Evolutionary conservation across 2,329 filamentous ascomycete genomes (phyloP).

Genomic region (Fusarium robinianum): DNA sequence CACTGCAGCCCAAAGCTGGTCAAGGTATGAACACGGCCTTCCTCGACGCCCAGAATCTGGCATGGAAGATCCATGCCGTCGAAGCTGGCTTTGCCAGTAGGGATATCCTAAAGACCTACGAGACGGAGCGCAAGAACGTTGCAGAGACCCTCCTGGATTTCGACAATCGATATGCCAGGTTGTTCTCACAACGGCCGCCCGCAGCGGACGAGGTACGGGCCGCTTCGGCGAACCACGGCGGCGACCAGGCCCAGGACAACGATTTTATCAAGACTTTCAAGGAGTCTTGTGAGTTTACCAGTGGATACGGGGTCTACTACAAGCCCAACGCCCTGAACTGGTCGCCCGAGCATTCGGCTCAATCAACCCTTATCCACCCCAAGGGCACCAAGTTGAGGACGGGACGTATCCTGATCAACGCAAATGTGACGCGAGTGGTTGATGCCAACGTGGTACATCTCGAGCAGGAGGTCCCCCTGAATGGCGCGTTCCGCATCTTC

Average conservation of each 20-base stretch:
- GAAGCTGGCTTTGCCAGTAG: constrained; percentile 80
- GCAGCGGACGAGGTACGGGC: constrained; percentile 73
- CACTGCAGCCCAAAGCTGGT: constrained; percentile 70
- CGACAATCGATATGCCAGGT: constrained; percentile 84
- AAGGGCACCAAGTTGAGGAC: constrained; percentile 68
- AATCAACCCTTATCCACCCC: constrained; percentile 71
- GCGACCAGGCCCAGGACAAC: constrained; percentile 60
- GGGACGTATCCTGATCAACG: constrained; percentile 75
- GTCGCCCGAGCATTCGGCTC: constrained; percentile 71
- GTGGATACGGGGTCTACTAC: constrained; percentile 88
- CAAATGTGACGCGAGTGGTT: constrained; percentile 82
- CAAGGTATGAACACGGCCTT: constrained; percentile 84
- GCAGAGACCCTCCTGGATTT: constrained; percentile 85
- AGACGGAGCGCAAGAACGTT: constrained; percentile 80
- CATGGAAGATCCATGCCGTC: constrained; percentile 95
- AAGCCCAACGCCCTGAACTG: constrained; percentile 83
- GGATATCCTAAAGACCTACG: constrained; percentile 79
- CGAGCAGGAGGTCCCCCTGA: constrained; percentile 86
- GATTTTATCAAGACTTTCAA: constrained; percentile 91
- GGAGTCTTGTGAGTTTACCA: constrained; percentile 88
- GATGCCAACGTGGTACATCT: constrained; percentile 90
- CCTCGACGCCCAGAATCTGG: constrained; percentile 82
- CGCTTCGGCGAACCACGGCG: constrained; percentile 52
- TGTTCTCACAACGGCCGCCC: constrained; percentile 81
- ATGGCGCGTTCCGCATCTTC: constrained; percentile 86